A percentile compares a stretch with the other conserved stretches of the same genome.
Evolutionary conservation across 1,139 yeast genomes (phyloP).

Genomic region (Yamadazyma triangularis): DNA sequence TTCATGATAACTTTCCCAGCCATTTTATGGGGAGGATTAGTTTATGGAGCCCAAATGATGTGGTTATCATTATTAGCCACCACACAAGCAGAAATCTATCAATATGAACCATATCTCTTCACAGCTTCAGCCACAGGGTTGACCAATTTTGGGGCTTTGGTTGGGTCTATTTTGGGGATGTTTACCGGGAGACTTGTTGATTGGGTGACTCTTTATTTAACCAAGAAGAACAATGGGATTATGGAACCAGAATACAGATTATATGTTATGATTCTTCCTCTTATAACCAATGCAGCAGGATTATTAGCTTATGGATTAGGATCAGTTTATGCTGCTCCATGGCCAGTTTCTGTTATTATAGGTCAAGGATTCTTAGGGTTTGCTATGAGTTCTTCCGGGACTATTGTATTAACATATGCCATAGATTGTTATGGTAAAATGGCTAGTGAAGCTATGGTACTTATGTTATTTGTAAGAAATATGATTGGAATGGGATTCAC

Average conservation of each 20-base stretch:
- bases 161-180: slow-evolving; percentile 39
- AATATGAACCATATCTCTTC: slow-evolving; percentile 34
- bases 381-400: slow-evolving; percentile 55
- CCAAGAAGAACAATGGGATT: slow-evolving; percentile 33
- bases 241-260: slow-evolving; percentile 41
- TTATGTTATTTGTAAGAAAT: slow-evolving; percentile 43
- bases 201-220: slow-evolving; percentile 30
- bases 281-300: slow-evolving; percentile 38
- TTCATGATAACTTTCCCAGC: slow-evolving; percentile 49
- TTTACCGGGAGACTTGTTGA: slow-evolving; percentile 44
- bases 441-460: slow-evolving; percentile 53
- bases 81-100: slow-evolving; percentile 41
- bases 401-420: slow-evolving; percentile 51
- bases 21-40: slow-evolving; percentile 56
- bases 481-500: slow-evolving; percentile 46
- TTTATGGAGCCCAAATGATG: slow-evolving; percentile 62
- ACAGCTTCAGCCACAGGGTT: slow-evolving; percentile 33
- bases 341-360: slow-evolving; percentile 51
- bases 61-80: slow-evolving; percentile 45
- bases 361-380: slow-evolving; percentile 55
- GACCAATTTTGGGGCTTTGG: slow-evolving; percentile 37
- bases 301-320: slow-evolving; percentile 35
- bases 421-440: slow-evolving; percentile 56
- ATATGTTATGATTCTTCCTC: slow-evolving; percentile 36
- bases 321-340: slow-evolving; percentile 26